Evolutionary conservation across 495 filamentous ascomycete species (phyloP).

Genomic region (Bacidia gigantensis): DNA sequence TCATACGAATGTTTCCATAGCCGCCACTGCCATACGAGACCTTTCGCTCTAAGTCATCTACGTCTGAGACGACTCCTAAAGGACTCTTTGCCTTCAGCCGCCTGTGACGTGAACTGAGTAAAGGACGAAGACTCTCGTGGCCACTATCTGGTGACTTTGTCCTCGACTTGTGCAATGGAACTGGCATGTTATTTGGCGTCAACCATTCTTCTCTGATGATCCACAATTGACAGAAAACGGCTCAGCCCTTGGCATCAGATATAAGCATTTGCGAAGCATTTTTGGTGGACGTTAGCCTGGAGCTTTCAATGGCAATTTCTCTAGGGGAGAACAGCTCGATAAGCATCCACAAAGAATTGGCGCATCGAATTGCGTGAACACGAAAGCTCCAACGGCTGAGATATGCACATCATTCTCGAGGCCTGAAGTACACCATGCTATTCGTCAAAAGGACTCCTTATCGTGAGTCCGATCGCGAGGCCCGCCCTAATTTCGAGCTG

Average conservation of each 20-base stretch:
- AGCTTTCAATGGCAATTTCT: no score
- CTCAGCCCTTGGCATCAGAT: background rate
- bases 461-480: background rate
- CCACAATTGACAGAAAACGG: background rate
- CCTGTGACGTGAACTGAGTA: background rate
- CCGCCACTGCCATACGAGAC: background rate
- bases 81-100: background rate
- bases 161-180: background rate
- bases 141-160: background rate
- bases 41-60: background rate
- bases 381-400: no score
- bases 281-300: background rate
- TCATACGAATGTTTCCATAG: background rate
- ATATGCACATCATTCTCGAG: background rate
- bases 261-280: background rate
- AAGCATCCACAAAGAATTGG: no score
- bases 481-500: background rate
- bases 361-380: no score
- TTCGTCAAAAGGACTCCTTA: background rate
- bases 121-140: background rate
- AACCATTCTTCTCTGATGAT: no score
- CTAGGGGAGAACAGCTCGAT: no score
- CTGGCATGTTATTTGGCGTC: no score
- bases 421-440: background rate
- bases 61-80: background rate